Conservation (phyloP, 2,329 filamentous ascomycete species). For the Leptoxyphium fumago region DNA sequence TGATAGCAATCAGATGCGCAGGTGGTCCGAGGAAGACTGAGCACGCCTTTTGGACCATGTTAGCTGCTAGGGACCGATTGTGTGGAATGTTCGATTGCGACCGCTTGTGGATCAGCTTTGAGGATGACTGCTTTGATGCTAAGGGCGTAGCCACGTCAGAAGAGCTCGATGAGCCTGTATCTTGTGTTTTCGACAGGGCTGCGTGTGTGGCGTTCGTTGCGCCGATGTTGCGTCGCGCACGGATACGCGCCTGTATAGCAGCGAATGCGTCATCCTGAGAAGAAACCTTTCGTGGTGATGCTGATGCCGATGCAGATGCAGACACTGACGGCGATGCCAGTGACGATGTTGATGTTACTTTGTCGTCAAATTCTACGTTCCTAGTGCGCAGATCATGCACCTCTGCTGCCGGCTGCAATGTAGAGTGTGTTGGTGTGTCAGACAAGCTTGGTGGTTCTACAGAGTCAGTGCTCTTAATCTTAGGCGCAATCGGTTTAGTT, state of each 20-base stretch:
- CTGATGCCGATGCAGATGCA: neutral
- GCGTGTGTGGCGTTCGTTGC: conserved; percentile 20
- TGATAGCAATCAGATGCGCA: conserved; percentile 58
- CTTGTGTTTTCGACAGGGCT: conserved; percentile 9
- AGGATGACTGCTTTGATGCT: conserved; percentile 3
- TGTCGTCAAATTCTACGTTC: neutral
- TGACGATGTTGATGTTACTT: neutral
- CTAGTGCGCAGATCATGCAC: neutral
- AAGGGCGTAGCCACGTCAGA: conserved; percentile 6
- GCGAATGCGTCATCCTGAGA: conserved; percentile 14
- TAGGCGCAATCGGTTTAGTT: neutral
- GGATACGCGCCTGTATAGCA: conserved; percentile 20
- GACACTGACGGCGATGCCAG: neutral
- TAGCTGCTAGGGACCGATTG: conserved; percentile 10
- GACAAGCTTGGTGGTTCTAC: neutral
- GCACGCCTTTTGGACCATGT: conserved; percentile 62
- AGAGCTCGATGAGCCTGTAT: conserved; percentile 23
- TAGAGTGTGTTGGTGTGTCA: neutral
- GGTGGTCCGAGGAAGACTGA: conserved; percentile 70
- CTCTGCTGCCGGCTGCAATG: neutral
- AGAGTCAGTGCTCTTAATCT: neutral
- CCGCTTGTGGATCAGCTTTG: neutral
- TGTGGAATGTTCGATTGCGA: conserved; percentile 7
- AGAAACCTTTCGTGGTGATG: neutral
- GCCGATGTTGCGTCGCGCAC: conserved; percentile 19